Evolutionary conservation across 495 filamentous ascomycete genomes (phyloP).

Genomic region (Astrocystis sublimbata): DNA sequence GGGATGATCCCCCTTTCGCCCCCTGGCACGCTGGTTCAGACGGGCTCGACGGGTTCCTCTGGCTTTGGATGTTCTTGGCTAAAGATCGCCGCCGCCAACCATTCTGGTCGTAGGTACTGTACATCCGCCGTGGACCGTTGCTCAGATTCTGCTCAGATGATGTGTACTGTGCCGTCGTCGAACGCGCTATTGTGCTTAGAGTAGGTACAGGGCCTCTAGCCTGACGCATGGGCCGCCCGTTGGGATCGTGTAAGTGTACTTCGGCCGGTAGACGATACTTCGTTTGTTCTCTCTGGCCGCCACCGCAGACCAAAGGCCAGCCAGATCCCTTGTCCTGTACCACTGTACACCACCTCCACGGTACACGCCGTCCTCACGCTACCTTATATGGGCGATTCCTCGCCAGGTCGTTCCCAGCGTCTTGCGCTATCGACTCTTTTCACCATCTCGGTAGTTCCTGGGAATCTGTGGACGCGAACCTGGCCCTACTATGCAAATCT

Average conservation of each 20-base stretch:
- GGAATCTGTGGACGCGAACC: neutral
- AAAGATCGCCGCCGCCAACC: slow-evolving; percentile 16
- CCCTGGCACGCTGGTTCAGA: too few relatives aligned
- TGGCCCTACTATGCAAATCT: slow-evolving; percentile 3
- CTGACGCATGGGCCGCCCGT: slow-evolving; percentile 19
- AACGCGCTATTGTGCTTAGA: neutral
- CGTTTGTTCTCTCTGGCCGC: slow-evolving; percentile 6
- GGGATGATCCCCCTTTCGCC: slow-evolving; percentile 10
- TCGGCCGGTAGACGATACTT: slow-evolving; percentile 19
- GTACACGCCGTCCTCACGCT: neutral
- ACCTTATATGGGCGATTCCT: slow-evolving; percentile 19
- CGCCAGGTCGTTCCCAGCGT: slow-evolving; percentile 12
- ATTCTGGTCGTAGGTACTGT: too few relatives aligned
- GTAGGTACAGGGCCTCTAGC: neutral
- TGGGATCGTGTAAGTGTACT: too few relatives aligned
- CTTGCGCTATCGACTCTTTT: slow-evolving; percentile 7
- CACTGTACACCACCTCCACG: neutral
- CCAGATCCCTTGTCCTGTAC: slow-evolving; percentile 2
- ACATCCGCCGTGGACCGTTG: slow-evolving; percentile 11
- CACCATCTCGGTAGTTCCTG: slow-evolving; percentile 11
- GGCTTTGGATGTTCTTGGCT: slow-evolving; percentile 3
- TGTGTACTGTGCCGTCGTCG: too few relatives aligned
- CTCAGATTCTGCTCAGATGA: slow-evolving; percentile 1
- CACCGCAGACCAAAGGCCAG: too few relatives aligned
- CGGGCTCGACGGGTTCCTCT: too few relatives aligned